phyloP scores from a whole-genome alignment of 2,329 filamentous ascomycete species.

The Esteya vermicola region DNA sequence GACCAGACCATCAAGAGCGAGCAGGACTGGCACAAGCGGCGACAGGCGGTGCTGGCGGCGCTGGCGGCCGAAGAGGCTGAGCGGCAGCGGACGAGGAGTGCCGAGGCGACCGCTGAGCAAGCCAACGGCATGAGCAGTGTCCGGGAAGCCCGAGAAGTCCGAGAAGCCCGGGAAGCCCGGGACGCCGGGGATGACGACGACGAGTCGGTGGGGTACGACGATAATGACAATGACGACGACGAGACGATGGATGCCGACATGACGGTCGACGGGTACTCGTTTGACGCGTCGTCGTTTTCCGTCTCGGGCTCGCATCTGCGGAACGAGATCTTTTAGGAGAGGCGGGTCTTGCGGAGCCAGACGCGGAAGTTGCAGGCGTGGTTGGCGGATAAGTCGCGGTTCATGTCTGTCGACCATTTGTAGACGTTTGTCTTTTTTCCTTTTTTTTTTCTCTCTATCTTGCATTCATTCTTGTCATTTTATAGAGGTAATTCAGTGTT shows the following conservation, averaged over 20 bases:
- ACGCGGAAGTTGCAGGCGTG: no score
- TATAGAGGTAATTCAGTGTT: no score
- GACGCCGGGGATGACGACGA: conserved; percentile 1
- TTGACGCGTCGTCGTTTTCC: conserved; percentile 8
- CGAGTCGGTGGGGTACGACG: conserved; percentile 3
- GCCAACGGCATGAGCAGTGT: background rate
- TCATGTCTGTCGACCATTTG: no score
- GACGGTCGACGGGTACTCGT: conserved; percentile 9
- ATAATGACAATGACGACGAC: conserved; percentile 7
- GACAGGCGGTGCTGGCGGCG: conserved; percentile 37
- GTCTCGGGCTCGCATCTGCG: conserved; percentile 7
- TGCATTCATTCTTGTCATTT: no score
- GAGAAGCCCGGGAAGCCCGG: no score
- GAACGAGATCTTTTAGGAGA: conserved; percentile 5
- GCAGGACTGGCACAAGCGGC: conserved; percentile 47
- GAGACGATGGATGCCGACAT: conserved; percentile 7
- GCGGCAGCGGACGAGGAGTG: no score
- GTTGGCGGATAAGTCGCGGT: no score
- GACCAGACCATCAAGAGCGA: conserved; percentile 57
- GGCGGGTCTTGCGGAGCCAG: no score
- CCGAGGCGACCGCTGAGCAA: conserved; percentile 12
- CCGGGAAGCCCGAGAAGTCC: no score
- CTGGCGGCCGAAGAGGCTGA: conserved; percentile 28
- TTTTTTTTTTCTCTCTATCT: no score
- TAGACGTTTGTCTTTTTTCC: no score